These are phyloP conservation scores for Caryopteris hybrid DNA, from an alignment of 305 asterid species.

Conservation along the genomic window DNA sequence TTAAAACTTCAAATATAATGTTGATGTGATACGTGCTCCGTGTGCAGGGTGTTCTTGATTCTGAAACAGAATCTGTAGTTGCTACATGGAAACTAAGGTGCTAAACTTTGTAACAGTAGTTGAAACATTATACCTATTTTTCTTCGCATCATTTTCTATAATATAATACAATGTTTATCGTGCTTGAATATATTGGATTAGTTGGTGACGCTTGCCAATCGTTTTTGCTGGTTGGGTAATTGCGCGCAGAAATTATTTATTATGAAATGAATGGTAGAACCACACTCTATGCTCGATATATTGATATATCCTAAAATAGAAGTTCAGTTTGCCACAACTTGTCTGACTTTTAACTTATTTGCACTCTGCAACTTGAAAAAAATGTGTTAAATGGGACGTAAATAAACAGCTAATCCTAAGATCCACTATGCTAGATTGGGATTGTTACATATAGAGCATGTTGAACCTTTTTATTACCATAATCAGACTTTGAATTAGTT, in stretches of 20 bases:
- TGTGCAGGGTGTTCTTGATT: slow-evolving; percentile 41
- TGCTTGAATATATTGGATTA: not conserved
- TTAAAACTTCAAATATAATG: not conserved
- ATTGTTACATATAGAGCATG: not conserved
- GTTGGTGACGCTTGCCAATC: not conserved
- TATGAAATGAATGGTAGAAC: not conserved
- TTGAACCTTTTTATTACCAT: too few relatives aligned
- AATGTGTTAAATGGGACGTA: not conserved
- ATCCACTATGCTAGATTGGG: not conserved
- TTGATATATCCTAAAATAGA: not conserved
- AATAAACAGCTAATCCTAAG: not conserved
- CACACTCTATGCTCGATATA: not conserved
- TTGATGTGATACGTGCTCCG: slow-evolving; percentile 7
- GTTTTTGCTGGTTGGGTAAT: not conserved
- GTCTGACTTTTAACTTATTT: not conserved
- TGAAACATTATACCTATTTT: not conserved
- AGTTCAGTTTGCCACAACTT: not conserved
- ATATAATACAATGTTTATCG: not conserved
- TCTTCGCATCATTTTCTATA: not conserved
- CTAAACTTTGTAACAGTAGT: not conserved
- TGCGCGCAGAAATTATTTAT: not conserved
- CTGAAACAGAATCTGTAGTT: slow-evolving; percentile 28
- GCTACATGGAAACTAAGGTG: slow-evolving; percentile 82
- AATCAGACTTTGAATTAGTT: too few relatives aligned
- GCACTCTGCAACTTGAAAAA: not conserved